Evolutionary conservation across 2,329 filamentous ascomycete genomes (phyloP).

Genomic region (Diatrype stigma): DNA sequence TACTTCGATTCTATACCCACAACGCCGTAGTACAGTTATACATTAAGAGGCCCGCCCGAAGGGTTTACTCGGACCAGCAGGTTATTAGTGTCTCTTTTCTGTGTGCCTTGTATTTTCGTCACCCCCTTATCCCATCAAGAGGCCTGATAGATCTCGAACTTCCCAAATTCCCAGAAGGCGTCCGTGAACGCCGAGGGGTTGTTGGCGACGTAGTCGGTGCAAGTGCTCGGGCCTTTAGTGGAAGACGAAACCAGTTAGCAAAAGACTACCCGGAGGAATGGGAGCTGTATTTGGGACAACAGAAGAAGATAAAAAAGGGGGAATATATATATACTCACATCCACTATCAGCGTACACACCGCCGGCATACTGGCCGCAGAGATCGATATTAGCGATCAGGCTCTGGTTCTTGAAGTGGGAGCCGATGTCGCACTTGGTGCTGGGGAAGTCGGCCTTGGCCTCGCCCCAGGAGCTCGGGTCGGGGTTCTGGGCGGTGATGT

Average conservation of each 20-base stretch:
- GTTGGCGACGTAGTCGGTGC: constrained; percentile 53
- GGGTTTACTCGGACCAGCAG: background rate
- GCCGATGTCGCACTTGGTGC: constrained; percentile 55
- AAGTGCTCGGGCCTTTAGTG: constrained; percentile 47
- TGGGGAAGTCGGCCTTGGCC: constrained; percentile 62
- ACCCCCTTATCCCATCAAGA: constrained; percentile 9
- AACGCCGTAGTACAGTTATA: background rate
- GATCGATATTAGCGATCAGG: constrained; percentile 62
- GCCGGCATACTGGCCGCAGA: constrained; percentile 56
- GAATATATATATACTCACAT: constrained; percentile 36
- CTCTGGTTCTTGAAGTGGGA: constrained; percentile 61
- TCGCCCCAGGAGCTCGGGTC: constrained; percentile 60
- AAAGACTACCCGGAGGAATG: background rate
- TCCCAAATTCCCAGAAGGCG: constrained; percentile 63
- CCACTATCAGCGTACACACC: constrained; percentile 42
- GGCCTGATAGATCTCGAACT: constrained; percentile 54
- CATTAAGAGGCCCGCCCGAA: too few species aligned
- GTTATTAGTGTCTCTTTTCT: background rate
- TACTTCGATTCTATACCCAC: background rate
- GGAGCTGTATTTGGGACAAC: background rate
- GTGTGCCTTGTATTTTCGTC: background rate
- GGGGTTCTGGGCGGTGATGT: constrained; percentile 48
- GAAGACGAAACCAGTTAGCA: constrained; percentile 18
- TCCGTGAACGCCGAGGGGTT: constrained; percentile 52
- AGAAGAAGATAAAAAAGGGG: constrained; percentile 1